These are phyloP conservation scores for Scleromitrula shiraiana DNA, from an alignment of 2,329 filamentous ascomycete species.

Conservation along the genomic window DNA sequence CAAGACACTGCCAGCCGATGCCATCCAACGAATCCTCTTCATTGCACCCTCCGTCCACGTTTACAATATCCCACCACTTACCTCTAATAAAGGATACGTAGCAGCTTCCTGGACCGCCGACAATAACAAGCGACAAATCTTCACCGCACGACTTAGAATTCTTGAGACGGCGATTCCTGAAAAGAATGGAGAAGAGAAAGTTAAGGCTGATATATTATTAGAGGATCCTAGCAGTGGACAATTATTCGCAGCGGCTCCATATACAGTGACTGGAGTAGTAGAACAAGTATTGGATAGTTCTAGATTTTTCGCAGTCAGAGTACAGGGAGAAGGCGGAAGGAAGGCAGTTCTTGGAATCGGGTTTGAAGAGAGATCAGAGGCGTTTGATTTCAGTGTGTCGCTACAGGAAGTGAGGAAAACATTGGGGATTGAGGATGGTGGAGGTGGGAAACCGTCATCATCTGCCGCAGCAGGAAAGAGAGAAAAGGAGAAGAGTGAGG, in stretches of 20 bases:
- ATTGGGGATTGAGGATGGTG: conserved; percentile 49
- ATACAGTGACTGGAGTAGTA: conserved; percentile 56
- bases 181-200: conserved; percentile 38
- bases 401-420: conserved; percentile 71
- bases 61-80: conserved; percentile 77
- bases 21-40: conserved; percentile 81
- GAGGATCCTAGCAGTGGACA: conserved; percentile 67
- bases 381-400: conserved; percentile 77
- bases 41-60: conserved; percentile 67
- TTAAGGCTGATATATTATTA: conserved; percentile 69
- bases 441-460: conserved; percentile 26
- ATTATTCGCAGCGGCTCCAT: conserved; percentile 79
- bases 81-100: conserved; percentile 70
- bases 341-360: conserved; percentile 78
- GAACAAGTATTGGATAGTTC: conserved; percentile 73
- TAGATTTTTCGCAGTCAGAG: conserved; percentile 77
- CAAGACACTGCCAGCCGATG: conserved; percentile 57
- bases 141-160: conserved; percentile 73
- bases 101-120: conserved; percentile 70
- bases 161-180: conserved; percentile 60
- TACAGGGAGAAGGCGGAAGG: conserved; percentile 65
- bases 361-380: conserved; percentile 78
- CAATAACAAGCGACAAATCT: conserved; percentile 64
- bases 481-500: conserved; percentile 33
- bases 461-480: conserved; percentile 17